These are phyloP conservation scores for Triticum dicoccoides DNA, from an alignment of 176 grass and related monocot species.

Conservation along the genomic window DNA sequence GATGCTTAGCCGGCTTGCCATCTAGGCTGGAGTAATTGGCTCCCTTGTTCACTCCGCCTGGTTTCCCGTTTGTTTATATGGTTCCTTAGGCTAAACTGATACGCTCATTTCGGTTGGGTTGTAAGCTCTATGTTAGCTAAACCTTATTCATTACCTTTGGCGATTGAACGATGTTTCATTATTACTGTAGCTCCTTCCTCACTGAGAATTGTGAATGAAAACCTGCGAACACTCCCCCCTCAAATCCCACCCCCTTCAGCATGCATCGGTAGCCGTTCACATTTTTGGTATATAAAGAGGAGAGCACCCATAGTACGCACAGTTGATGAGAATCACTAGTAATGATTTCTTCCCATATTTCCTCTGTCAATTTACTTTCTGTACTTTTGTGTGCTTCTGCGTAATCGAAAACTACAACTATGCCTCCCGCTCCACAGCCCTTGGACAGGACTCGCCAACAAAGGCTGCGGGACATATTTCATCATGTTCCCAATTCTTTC, in stretches of 20 bases:
- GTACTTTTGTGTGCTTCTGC: background rate
- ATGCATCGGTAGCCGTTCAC: too few species aligned
- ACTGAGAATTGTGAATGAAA: background rate
- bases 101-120: too few species aligned
- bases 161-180: background rate
- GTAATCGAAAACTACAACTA: background rate
- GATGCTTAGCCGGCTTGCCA: background rate
- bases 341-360: background rate
- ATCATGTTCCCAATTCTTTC: background rate
- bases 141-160: too few species aligned
- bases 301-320: too few species aligned
- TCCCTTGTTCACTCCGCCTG: background rate
- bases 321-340: background rate
- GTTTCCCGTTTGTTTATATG: background rate
- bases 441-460: too few species aligned
- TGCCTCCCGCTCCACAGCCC: too few species aligned
- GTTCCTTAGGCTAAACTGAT: background rate
- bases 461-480: too few species aligned
- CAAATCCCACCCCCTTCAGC: too few species aligned
- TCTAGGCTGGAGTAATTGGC: background rate
- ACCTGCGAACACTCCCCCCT: too few species aligned
- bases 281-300: too few species aligned
- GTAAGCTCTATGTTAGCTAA: too few species aligned
- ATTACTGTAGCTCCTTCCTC: background rate
- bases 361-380: background rate